A percentile compares a stretch with the other conserved stretches of the same genome.
These are phyloP conservation scores for Pleoardoris graminearum DNA, from an alignment of 2,329 filamentous ascomycete genomes.

Conservation along the genomic window DNA sequence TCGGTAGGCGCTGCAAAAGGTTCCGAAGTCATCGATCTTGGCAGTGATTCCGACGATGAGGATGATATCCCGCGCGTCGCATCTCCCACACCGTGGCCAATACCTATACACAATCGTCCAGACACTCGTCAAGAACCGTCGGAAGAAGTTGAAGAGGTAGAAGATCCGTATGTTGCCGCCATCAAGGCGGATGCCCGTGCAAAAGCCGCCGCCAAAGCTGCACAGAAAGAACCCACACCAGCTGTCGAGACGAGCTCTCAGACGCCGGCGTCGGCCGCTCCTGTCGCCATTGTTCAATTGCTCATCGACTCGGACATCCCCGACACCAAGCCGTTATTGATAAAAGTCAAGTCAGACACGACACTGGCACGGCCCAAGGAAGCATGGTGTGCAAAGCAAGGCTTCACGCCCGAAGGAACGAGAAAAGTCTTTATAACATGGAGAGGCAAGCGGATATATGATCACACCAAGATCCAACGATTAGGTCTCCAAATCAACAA, in stretches of 20 bases:
- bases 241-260: conserved; percentile 11
- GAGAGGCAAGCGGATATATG: conserved; percentile 72
- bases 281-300: conserved; percentile 58
- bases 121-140: conserved; percentile 9
- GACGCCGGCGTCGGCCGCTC: conserved; percentile 14
- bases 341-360: conserved; percentile 69
- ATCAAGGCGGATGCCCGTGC: conserved; percentile 32
- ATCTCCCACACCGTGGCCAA: conserved; percentile 11
- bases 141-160: conserved; percentile 36
- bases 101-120: conserved; percentile 10
- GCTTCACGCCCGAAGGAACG: conserved; percentile 53
- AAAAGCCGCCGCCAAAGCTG: conserved; percentile 25
- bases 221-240: conserved; percentile 3
- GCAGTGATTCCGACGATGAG: conserved; percentile 26
- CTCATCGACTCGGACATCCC: conserved; percentile 70
- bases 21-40: conserved; percentile 30
- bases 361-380: conserved; percentile 67
- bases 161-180: conserved; percentile 34
- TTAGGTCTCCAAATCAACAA: conserved; percentile 55
- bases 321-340: conserved; percentile 62
- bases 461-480: conserved; percentile 63
- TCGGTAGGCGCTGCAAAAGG: conserved; percentile 9
- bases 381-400: conserved; percentile 70
- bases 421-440: conserved; percentile 75
- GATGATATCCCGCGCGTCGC: conserved; percentile 14